Percentiles rank a stretch among this genome's conserved stretches.
phyloP scores from a whole-genome alignment of 164 flowering plant species.

The Stephania cephalantha region DNA sequence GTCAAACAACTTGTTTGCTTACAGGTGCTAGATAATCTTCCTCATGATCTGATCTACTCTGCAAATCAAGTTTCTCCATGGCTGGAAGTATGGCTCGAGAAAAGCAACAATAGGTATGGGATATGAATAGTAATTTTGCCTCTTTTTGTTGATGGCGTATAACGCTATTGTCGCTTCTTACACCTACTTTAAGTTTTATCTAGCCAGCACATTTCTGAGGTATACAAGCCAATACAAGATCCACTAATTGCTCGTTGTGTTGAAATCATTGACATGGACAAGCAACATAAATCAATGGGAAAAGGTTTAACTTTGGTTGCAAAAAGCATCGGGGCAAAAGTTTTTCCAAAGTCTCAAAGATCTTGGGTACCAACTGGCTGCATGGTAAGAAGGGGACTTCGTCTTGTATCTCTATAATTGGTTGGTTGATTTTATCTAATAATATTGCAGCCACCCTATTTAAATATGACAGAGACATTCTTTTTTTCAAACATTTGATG shows the following conservation, averaged over 20 bases:
- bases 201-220: constrained; percentile 36
- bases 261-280: constrained; percentile 52
- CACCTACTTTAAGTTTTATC: neutral
- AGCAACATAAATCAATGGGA: constrained; percentile 25
- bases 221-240: constrained; percentile 75
- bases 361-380: constrained; percentile 98
- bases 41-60: constrained; percentile 89
- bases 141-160: neutral
- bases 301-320: constrained; percentile 26
- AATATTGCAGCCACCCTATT: neutral
- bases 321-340: constrained; percentile 61
- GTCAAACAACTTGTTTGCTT: neutral
- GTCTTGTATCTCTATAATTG: neutral
- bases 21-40: constrained; percentile 99
- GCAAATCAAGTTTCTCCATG: constrained; percentile 81
- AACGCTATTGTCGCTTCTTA: neutral
- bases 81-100: constrained; percentile 95
- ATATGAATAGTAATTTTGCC: neutral
- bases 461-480: neutral
- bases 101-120: constrained; percentile 51
- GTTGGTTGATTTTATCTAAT: neutral
- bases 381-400: constrained; percentile 44
- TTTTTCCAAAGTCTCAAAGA: constrained; percentile 71
- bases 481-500: neutral
- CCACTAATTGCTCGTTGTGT: constrained; percentile 57